Evolutionary conservation across 345 rosid genomes (phyloP), one percentile per base, ranked within the genome.

Genomic region (Salix caprea): DNA sequence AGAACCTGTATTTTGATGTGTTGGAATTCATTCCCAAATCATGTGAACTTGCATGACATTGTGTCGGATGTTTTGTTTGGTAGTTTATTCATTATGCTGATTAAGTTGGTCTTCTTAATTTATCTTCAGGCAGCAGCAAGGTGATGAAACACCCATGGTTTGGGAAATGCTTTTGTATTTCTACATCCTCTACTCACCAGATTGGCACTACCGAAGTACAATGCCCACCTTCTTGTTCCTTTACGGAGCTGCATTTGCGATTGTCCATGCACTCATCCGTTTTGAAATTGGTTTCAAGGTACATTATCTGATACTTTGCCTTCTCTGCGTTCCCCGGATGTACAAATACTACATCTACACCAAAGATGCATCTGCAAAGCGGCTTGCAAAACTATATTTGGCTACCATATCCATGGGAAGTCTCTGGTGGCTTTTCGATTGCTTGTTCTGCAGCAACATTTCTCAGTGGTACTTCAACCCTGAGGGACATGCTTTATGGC

Each of bases 71-170:
- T 32, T 24, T n/a, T 36, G 23, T 75, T 37, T 24, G 21, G 19
- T 1, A 0, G 1, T 9, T 39, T 64, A 34, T 56, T 52, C 50
- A 67, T 50, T 3, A 74, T 39, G 50, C 16, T 37, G 69, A 48
- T 37, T 50, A 26, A 72, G 37, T 66, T 56, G 24, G 7, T 15
- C 5, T 19, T n/a, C 66, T 26, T 8, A 1, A 44, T 32, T 50
- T 4, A 4, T 34, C 74, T 76, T 23, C 90, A 93, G 98, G 91
- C 98, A 92, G 81, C 98, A 91, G 83, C 98, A 92, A 79, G 91
- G 97, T 79, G 99, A 96, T 85, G 98, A 96, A 81, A 96, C 99
- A 1, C 97, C 98, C 4, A 94, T 94, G 99, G 98, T 96, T 64
- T 94, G 99, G 99, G 98, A 92, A 82, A 88, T 96, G 89, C 98